A percentile compares a stretch with the other conserved stretches of the same genome.
Evolutionary conservation across 345 rosid species (phyloP).

Genomic region (Aquilaria yunnanensis): DNA sequence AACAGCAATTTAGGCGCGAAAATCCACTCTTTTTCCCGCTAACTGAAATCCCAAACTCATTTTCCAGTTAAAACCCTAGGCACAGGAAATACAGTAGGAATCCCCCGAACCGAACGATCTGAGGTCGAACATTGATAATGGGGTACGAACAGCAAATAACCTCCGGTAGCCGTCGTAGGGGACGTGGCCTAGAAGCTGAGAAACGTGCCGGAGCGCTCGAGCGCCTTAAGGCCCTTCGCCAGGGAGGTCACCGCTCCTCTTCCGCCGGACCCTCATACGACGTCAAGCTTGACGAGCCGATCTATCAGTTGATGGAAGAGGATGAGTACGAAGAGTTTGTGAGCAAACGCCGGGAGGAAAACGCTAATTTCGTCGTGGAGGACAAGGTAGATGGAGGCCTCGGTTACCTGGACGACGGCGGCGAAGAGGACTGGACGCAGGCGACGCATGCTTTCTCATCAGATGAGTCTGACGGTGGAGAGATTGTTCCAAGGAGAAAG

Average conservation of each 20-base stretch:
- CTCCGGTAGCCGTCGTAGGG: slow-evolving; percentile 37
- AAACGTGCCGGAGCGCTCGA: slow-evolving; percentile 61
- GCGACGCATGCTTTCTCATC: slow-evolving; percentile 53
- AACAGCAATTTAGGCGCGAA: too few species aligned
- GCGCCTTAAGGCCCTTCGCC: slow-evolving; percentile 65
- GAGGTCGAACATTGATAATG: too few species aligned
- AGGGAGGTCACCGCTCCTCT: slow-evolving; percentile 58
- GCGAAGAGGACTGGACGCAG: slow-evolving; percentile 89
- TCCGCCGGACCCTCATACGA: slow-evolving; percentile 47
- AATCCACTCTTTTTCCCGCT: too few species aligned
- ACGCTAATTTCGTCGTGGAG: slow-evolving; percentile 63
- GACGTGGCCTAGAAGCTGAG: slow-evolving; percentile 46
- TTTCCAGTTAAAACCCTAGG: too few species aligned
- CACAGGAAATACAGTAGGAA: too few species aligned
- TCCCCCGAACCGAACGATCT: too few species aligned
- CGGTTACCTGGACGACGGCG: slow-evolving; percentile 82
- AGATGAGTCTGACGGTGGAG: slow-evolving; percentile 57
- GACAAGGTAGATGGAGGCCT: slow-evolving; percentile 72
- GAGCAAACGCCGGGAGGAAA: slow-evolving; percentile 73
- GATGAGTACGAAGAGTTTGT: slow-evolving; percentile 73
- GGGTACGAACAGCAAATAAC: slow-evolving; percentile 29
- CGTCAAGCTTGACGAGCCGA: slow-evolving; percentile 63
- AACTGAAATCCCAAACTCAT: too few species aligned
- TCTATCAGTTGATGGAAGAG: slow-evolving; percentile 69
- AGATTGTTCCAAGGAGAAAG: slow-evolving; percentile 10